Conservation (phyloP, 805 yeast species). For the Barnettozyma pratensis region DNA sequence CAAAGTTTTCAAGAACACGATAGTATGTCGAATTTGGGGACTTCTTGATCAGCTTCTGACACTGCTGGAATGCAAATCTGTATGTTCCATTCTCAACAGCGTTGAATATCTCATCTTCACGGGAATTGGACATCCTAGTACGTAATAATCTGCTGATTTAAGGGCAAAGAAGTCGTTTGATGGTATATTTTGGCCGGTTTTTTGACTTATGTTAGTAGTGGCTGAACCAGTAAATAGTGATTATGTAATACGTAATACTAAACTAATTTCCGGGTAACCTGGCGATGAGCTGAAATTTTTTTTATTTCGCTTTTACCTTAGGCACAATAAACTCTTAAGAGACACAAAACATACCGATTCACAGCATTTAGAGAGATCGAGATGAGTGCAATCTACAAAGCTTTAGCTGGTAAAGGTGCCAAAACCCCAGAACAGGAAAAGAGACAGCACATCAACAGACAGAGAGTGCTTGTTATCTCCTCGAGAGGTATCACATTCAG, state of each 20-base stretch:
- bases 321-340: not conserved
- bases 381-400: slow-evolving; percentile 74
- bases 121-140: slow-evolving; percentile 22
- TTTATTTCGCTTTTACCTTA: not conserved
- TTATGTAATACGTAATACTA: not conserved
- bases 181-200: no score
- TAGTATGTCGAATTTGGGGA: slow-evolving; percentile 55
- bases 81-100: slow-evolving; percentile 51
- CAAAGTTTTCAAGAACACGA: slow-evolving; percentile 29
- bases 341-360: not conserved
- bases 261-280: slow-evolving; percentile 2
- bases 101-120: slow-evolving; percentile 31
- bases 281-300: slow-evolving; percentile 11
- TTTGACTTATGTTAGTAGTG: no score
- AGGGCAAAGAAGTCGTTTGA: no score
- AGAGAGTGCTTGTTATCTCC: slow-evolving; percentile 81
- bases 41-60: slow-evolving; percentile 44
- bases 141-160: no score
- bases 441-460: slow-evolving; percentile 70
- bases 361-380: not conserved
- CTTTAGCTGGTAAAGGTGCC: slow-evolving; percentile 45
- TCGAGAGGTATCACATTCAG: slow-evolving; percentile 94
- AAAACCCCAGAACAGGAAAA: slow-evolving; percentile 32
- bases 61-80: slow-evolving; percentile 44
- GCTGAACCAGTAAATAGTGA: not conserved